Conservation (phyloP, 2,329 filamentous ascomycete species). For the Alternaria alternata region DNA sequence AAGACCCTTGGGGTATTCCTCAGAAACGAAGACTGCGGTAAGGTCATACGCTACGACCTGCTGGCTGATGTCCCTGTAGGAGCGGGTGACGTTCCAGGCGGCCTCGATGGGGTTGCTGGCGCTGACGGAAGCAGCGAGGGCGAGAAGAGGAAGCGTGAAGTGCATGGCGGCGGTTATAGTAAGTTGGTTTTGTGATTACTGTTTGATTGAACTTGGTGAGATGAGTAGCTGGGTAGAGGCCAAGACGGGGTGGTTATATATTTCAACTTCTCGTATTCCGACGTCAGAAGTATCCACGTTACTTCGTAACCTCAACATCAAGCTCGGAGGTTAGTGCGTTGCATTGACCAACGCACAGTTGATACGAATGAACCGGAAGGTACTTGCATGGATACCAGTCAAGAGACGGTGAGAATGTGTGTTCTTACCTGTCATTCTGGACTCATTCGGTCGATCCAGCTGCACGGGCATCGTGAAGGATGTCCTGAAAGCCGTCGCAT, state of each 20-base stretch:
- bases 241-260: neutral
- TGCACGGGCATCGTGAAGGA: neutral
- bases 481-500: neutral
- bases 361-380: neutral
- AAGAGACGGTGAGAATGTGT: constrained; percentile 3
- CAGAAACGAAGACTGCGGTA: neutral
- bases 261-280: neutral
- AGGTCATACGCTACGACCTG: neutral
- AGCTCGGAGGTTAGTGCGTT: neutral
- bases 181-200: neutral
- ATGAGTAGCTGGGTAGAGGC: neutral
- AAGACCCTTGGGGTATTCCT: neutral
- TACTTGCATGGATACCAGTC: constrained; percentile 2
- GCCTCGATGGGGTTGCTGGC: constrained; percentile 5
- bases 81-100: constrained; percentile 5
- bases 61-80: neutral
- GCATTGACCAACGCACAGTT: neutral
- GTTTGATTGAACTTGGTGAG: neutral
- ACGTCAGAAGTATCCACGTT: constrained; percentile 6
- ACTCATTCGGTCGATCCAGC: neutral
- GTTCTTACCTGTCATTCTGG: neutral
- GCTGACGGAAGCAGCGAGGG: neutral
- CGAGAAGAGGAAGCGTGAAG: neutral
- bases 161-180: neutral
- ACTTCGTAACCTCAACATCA: constrained; percentile 1